Conservation (phyloP, 805 yeast species). For the Candida nonsorbophila region DNA sequence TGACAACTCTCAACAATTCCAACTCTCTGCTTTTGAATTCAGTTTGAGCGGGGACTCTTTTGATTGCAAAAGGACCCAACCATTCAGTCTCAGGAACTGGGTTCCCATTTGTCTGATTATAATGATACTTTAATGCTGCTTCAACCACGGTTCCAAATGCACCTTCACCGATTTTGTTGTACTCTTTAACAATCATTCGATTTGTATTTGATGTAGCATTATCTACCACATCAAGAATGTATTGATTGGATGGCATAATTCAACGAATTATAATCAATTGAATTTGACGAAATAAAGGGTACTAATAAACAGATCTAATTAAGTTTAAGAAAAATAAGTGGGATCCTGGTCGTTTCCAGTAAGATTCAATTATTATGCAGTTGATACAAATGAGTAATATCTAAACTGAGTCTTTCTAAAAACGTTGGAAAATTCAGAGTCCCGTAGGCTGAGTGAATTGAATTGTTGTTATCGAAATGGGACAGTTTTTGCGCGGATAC, state of each 20-base stretch:
- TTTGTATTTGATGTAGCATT: conserved; percentile 47
- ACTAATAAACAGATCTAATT: too few species aligned
- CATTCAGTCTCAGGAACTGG: conserved; percentile 26
- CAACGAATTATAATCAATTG: too few species aligned
- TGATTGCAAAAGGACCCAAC: conserved; percentile 82
- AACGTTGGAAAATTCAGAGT: too few species aligned
- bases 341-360: too few species aligned
- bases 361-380: too few species aligned
- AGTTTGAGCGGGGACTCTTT: conserved; percentile 82
- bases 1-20: conserved; percentile 67
- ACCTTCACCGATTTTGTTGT: conserved; percentile 76
- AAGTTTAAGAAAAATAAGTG: too few species aligned
- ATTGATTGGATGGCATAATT: conserved; percentile 23
- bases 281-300: too few species aligned
- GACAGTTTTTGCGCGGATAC: too few species aligned
- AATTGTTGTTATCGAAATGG: too few species aligned
- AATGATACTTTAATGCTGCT: conserved; percentile 44
- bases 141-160: conserved; percentile 84
- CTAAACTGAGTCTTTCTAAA: too few species aligned
- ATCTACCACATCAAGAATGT: conserved; percentile 47
- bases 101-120: conserved; percentile 7
- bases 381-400: too few species aligned
- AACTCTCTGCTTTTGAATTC: conserved; percentile 80
- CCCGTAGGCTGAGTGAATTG: too few species aligned
- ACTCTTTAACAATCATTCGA: conserved; percentile 67